phyloP scores from a whole-genome alignment of 108 stramenopile genomes.

The Stephanodiscus minutulus region DNA sequence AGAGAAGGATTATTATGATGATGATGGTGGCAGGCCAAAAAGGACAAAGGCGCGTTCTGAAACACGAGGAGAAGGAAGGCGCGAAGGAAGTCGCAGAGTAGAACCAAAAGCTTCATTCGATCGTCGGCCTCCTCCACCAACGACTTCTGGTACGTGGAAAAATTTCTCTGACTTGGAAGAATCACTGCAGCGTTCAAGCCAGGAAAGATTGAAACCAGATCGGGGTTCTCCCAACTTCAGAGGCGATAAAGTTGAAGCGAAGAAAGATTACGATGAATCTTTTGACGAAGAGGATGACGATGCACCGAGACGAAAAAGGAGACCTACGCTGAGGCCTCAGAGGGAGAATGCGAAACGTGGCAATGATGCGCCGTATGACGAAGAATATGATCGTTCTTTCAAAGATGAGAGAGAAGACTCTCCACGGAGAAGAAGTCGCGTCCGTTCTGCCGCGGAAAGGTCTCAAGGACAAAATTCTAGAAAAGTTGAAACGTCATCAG shows the following conservation, averaged over 20 bases:
- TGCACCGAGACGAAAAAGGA: conserved; percentile 8
- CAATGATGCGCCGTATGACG: neutral
- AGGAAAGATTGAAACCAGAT: conserved; percentile 10
- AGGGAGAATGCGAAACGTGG: neutral
- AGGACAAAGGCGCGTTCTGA: neutral
- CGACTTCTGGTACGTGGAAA: conserved; percentile 17
- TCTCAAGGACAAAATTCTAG: neutral
- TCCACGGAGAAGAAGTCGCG: conserved; percentile 6
- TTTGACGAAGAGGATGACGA: conserved; percentile 4
- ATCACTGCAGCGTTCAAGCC: conserved; percentile 18
- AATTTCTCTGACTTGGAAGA: conserved; percentile 41
- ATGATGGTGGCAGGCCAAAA: neutral
- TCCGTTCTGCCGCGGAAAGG: neutral
- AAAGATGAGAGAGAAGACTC: conserved; percentile 6
- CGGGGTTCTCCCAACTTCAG: neutral
- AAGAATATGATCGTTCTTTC: conserved; percentile 6
- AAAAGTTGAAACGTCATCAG: neutral
- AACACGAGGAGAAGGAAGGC: neutral
- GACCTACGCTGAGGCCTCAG: neutral
- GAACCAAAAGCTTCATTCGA: neutral
- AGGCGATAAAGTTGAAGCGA: neutral
- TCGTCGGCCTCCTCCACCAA: conserved; percentile 9
- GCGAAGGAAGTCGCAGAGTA: neutral
- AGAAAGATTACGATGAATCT: neutral
- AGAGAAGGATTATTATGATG: conserved; percentile 10